Percentiles rank a stretch among this genome's conserved stretches.
These are phyloP conservation scores for Dryas alaskensis DNA, from an alignment of 306 rosid species.

Conservation along the genomic window DNA sequence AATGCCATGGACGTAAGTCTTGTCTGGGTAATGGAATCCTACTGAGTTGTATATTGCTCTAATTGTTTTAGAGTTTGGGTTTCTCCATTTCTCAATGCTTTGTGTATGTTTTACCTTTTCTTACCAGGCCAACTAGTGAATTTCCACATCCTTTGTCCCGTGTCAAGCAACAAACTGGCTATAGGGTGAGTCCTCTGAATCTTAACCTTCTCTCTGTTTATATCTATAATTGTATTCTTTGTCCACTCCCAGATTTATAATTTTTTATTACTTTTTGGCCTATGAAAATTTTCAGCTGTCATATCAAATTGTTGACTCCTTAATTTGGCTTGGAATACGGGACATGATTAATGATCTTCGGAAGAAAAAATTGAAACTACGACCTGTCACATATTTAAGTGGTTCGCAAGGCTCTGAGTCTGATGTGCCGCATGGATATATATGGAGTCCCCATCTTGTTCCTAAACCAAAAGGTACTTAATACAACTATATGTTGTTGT, in stretches of 20 bases:
- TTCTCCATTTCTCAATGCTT: slow-evolving; percentile 24
- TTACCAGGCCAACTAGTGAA: slow-evolving; percentile 91
- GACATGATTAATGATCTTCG: slow-evolving; percentile 96
- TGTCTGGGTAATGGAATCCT: slow-evolving; percentile 43
- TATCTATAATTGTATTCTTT: not conserved
- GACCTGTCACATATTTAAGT: slow-evolving; percentile 98
- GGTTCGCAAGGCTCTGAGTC: slow-evolving; percentile 93
- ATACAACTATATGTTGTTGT: slow-evolving; percentile 20
- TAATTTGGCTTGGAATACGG: slow-evolving; percentile 98
- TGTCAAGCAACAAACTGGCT: slow-evolving; percentile 93
- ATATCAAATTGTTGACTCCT: slow-evolving; percentile 94
- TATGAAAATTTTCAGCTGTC: slow-evolving; percentile 60
- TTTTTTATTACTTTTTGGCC: slow-evolving; percentile 16
- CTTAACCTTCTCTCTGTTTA: slow-evolving; percentile 10
- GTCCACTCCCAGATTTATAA: slow-evolving; percentile 15
- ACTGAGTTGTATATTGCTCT: slow-evolving; percentile 9
- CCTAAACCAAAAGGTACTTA: slow-evolving; percentile 94
- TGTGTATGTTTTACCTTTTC: slow-evolving; percentile 27
- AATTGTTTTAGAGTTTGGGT: slow-evolving; percentile 13
- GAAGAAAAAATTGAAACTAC: slow-evolving; percentile 82
- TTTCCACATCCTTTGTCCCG: slow-evolving; percentile 98
- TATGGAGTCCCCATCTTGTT: slow-evolving; percentile 99
- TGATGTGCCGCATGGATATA: slow-evolving; percentile 93
- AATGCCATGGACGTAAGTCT: slow-evolving; percentile 99
- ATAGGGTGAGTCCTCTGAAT: slow-evolving; percentile 58